Conservation (phyloP, 352 stramenopile genomes). For the Saprolegnia parasitica region DNA sequence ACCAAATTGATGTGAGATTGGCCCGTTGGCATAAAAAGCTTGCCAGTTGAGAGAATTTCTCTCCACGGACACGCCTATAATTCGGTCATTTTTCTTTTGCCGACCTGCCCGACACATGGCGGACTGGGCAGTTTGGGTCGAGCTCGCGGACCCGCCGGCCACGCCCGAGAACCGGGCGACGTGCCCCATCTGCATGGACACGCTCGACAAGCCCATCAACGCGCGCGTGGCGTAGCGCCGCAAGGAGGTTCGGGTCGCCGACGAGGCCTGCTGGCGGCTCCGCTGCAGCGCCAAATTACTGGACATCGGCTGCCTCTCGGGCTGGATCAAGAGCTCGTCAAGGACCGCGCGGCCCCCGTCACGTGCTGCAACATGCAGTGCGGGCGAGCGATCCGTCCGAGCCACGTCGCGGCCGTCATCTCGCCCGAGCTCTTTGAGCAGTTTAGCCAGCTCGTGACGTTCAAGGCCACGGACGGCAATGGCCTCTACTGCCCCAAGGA, state of each 20-base stretch:
- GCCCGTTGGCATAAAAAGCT: slow-evolving; percentile 45
- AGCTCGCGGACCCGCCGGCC: not conserved
- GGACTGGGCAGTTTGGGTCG: not conserved
- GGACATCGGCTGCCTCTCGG: slow-evolving; percentile 19
- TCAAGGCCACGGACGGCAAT: not conserved
- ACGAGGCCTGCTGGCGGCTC: slow-evolving; percentile 7
- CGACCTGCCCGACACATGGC: not conserved
- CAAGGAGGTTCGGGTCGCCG: not conserved
- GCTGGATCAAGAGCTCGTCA: slow-evolving; percentile 14
- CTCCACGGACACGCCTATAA: not conserved
- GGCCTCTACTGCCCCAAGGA: slow-evolving; percentile 16
- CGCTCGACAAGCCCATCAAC: not conserved
- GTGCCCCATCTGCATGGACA: slow-evolving; percentile 22
- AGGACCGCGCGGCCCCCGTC: not conserved
- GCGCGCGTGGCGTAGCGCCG: not conserved
- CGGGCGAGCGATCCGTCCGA: not conserved
- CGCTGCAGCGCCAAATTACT: slow-evolving; percentile 17
- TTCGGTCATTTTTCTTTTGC: not conserved
- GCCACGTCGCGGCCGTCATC: slow-evolving; percentile 6
- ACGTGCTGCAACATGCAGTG: not conserved
- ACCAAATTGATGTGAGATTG: slow-evolving; percentile 98
- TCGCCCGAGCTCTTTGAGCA: not conserved
- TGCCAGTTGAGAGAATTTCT: slow-evolving; percentile 42
- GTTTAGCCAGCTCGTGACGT: not conserved
- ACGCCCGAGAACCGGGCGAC: not conserved